Percentiles rank a stretch among this genome's conserved stretches.
Conservation (phyloP, 2,329 filamentous ascomycete species). For the Torrubiella hemipterigena region DNA sequence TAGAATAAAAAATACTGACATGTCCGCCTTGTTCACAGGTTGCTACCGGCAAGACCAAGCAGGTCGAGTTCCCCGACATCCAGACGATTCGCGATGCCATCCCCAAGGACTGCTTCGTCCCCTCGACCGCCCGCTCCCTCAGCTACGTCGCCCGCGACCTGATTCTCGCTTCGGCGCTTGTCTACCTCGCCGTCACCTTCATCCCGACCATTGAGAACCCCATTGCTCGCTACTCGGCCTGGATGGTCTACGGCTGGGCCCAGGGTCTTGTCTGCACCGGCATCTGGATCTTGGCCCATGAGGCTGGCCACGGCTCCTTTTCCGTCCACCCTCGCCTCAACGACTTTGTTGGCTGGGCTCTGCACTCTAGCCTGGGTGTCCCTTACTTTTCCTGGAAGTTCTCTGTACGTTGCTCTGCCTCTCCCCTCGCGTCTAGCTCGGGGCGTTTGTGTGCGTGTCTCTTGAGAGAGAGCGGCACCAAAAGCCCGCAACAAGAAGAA, state of each 20-base stretch:
- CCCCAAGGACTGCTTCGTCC: conserved; percentile 49
- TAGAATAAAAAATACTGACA: too few relatives aligned
- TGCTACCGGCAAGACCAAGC: too few relatives aligned
- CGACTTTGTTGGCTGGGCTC: conserved; percentile 47
- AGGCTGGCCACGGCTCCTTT: conserved; percentile 59
- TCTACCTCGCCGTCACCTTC: conserved; percentile 38
- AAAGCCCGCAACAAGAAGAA: too few relatives aligned
- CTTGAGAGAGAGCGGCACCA: too few relatives aligned
- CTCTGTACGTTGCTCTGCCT: too few relatives aligned
- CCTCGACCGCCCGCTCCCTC: conserved; percentile 36
- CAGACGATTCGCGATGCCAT: conserved; percentile 40
- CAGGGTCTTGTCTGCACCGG: conserved; percentile 57
- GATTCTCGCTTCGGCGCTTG: conserved; percentile 32
- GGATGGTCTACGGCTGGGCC: conserved; percentile 47
- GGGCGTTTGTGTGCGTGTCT: too few relatives aligned
- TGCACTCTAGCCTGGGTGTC: conserved; percentile 55
- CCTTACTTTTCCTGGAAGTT: conserved; percentile 67
- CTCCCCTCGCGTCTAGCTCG: too few relatives aligned
- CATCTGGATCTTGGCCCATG: conserved; percentile 60
- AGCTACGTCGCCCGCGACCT: conserved; percentile 46
- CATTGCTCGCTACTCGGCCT: conserved; percentile 32
- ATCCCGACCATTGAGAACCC: conserved; percentile 37
- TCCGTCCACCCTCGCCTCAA: conserved; percentile 45
- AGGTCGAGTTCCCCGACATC: conserved; percentile 28
- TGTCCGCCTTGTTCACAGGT: too few relatives aligned